Base-by-base conservation (phyloP, 208 protist species). In the Trypanosoma avium region DNA sequence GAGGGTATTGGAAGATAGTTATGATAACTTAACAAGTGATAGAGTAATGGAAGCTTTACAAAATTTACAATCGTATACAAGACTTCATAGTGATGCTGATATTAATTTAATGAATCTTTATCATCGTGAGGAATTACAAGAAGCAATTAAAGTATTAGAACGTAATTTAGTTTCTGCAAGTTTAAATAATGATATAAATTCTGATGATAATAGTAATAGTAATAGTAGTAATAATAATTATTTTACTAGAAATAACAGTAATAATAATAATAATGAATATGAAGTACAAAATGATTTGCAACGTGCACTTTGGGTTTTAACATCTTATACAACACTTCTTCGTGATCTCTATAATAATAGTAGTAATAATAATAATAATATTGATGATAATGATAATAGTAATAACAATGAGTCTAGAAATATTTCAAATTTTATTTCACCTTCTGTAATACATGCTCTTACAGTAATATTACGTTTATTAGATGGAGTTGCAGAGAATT, bases 121-220 rank as follows among this genome's bases (percentile, higher is more conserved):
- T 27, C 33, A 48, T 42, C 7, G 40, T 50, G 56, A 48, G 19
- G 56, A 61, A 21, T 6, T 61, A 30, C 42, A 26, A 38, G 12
- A 61, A 12, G 36, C 56, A 9, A 2, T 49, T 38, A 3, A 3
- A 13, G 56, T 35, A 0, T 27, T 61, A 13, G 4, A 61, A 7
- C 40, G 26, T 38, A 42, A 17, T 24, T 32, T 61, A 26, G 29
- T 12, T 21, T n/a, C 53, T 46, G 15, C n/a, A 30, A 2, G 17
- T 8, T n/a, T 15, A 42, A 1, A 42, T n/a, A 42, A 15, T 42
- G 12, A n/a, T 8, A 42, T 8, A 42, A 42, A 42, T 9, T 42
- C 36, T n/a, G 36, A 42, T 8, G 36, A 42, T 42, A 42, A 3
- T 8, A 42, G 17, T 42, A 15, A 13, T 42, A 42, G 7, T 42